phyloP scores from a whole-genome alignment of 148 eudicot genomes.

The Mesembryanthemum crystallinum region DNA sequence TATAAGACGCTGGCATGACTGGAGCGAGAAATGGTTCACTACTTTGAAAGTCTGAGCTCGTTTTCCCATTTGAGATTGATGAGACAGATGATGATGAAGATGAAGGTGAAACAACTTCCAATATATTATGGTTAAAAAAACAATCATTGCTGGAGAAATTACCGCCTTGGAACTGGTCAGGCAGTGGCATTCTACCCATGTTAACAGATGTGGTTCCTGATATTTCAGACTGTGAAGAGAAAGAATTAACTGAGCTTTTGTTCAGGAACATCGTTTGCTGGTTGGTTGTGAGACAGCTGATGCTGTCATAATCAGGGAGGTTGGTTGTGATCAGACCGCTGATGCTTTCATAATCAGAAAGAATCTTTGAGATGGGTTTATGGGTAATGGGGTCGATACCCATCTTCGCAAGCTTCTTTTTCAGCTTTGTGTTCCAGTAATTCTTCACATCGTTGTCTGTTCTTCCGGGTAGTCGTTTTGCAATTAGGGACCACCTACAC shows the following conservation, averaged over 20 bases:
- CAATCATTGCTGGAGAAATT: slow-evolving; percentile 6
- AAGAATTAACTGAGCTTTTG: slow-evolving; percentile 19
- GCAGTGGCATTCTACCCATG: slow-evolving; percentile 6
- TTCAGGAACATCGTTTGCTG: slow-evolving; percentile 22
- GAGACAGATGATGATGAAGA: slow-evolving; percentile 50
- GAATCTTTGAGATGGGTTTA: slow-evolving; percentile 68
- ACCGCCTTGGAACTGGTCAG: slow-evolving; percentile 24
- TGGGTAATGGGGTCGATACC: slow-evolving; percentile 90
- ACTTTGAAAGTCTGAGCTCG: slow-evolving; percentile 19
- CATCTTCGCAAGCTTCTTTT: slow-evolving; percentile 75
- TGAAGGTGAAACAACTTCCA: slow-evolving; percentile 41
- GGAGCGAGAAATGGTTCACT: slow-evolving; percentile 21
- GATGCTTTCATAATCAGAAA: slow-evolving; percentile 66
- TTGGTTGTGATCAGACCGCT: slow-evolving; percentile 32
- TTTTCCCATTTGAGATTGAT: slow-evolving; percentile 28
- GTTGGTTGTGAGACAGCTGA: slow-evolving; percentile 40
- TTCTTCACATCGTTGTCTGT: slow-evolving; percentile 92
- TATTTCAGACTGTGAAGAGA: slow-evolving; percentile 19
- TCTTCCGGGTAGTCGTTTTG: slow-evolving; percentile 76
- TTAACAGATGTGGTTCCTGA: background rate
- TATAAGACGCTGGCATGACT: slow-evolving; percentile 28
- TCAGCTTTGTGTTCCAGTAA: slow-evolving; percentile 92
- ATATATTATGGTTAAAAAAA: slow-evolving; percentile 21
- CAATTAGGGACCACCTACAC: slow-evolving; percentile 86
- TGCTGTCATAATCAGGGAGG: slow-evolving; percentile 59